These are phyloP conservation scores for Cladosporium sphaerospermum DNA, from an alignment of 2,329 filamentous ascomycete species.

Conservation along the genomic window DNA sequence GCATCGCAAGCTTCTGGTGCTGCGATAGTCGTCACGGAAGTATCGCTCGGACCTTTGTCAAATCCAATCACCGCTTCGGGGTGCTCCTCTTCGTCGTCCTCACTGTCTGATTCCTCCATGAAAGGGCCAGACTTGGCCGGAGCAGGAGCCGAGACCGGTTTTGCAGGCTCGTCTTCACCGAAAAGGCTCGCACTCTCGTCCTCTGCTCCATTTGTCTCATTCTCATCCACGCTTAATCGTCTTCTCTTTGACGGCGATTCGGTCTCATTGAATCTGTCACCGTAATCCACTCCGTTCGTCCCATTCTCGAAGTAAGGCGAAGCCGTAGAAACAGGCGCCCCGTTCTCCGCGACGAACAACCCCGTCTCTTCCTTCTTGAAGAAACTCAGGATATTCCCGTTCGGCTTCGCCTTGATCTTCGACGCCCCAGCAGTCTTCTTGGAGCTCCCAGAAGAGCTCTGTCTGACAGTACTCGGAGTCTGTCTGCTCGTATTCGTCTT, in stretches of 20 bases:
- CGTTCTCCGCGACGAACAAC: conserved; percentile 32
- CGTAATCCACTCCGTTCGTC: conserved; percentile 17
- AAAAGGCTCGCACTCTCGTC: conserved; percentile 21
- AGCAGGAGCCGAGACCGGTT: neutral
- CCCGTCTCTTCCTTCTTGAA: conserved; percentile 43
- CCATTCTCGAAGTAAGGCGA: conserved; percentile 17
- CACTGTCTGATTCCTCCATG: conserved; percentile 62
- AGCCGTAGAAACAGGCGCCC: neutral
- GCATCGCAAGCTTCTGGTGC: neutral
- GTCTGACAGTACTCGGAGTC: conserved; percentile 24
- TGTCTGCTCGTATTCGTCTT: conserved; percentile 24
- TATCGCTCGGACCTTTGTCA: conserved; percentile 11
- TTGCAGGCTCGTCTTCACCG: neutral
- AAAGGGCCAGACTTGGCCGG: conserved; percentile 52
- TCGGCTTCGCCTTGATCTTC: conserved; percentile 36
- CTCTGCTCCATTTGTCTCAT: conserved; percentile 19
- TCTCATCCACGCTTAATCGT: conserved; percentile 8
- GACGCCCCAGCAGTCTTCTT: conserved; percentile 30
- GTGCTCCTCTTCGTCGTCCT: conserved; percentile 36
- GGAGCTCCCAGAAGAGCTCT: conserved; percentile 25
- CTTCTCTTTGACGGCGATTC: conserved; percentile 11
- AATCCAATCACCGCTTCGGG: conserved; percentile 20
- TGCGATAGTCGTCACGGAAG: neutral
- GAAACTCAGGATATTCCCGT: conserved; percentile 49
- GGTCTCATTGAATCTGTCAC: conserved; percentile 39